These are phyloP conservation scores for Beauveria scarabaeidicola DNA, from an alignment of 2,329 filamentous ascomycete species.

Conservation along the genomic window DNA sequence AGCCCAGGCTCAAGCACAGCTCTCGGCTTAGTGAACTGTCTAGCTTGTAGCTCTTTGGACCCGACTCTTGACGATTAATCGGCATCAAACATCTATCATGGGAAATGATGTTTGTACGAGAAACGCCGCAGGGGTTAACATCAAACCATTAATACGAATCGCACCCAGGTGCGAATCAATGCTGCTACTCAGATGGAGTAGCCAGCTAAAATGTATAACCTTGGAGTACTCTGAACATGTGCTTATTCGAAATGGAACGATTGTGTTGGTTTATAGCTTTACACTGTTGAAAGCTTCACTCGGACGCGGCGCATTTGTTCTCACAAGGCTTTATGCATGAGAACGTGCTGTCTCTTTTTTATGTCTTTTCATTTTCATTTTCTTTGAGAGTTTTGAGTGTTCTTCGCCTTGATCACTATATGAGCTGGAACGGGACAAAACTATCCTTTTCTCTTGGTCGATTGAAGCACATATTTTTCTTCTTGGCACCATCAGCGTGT, in stretches of 20 bases:
- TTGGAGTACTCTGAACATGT: slow-evolving; percentile 14
- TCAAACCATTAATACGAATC: not conserved
- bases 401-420: slow-evolving; percentile 4
- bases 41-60: not conserved
- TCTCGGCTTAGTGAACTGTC: slow-evolving; percentile 16
- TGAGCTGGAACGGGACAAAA: slow-evolving; percentile 8
- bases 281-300: not conserved
- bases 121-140: not conserved
- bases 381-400: slow-evolving; percentile 3
- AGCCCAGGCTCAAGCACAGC: slow-evolving; percentile 15
- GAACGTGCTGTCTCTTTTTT: not conserved
- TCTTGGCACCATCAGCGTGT: not conserved
- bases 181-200: not conserved
- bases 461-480: not conserved
- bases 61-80: not conserved
- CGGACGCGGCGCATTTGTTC: slow-evolving; percentile 2
- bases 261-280: not conserved
- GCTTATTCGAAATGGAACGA: slow-evolving; percentile 1
- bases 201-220: slow-evolving; percentile 17
- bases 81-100: not conserved
- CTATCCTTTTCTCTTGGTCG: slow-evolving; percentile 1
- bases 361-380: not conserved
- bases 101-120: not conserved
- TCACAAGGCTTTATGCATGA: not conserved
- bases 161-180: slow-evolving; percentile 8